Evolutionary conservation across 805 yeast species (phyloP).

Genomic region (Starmerella apicola): DNA sequence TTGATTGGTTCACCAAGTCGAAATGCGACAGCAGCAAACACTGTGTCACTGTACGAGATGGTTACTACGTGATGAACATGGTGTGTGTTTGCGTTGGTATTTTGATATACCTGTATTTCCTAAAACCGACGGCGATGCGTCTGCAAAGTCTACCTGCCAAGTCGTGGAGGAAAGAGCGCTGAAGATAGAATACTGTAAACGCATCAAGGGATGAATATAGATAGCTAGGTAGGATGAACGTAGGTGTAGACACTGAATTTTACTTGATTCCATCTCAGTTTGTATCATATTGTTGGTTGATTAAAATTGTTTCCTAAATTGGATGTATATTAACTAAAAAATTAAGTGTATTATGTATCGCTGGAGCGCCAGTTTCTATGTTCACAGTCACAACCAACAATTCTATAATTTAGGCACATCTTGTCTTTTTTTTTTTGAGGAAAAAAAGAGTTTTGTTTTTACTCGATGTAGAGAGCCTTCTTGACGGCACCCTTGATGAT

Average conservation of each 20-base stretch:
- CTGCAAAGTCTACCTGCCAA: slow-evolving; percentile 61
- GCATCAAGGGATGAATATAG: no score
- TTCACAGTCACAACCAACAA: no score
- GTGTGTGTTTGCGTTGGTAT: slow-evolving; percentile 61
- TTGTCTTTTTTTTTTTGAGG: no score
- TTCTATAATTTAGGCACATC: no score
- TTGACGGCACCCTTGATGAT: slow-evolving; percentile 64
- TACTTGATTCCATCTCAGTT: not conserved
- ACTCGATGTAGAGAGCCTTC: slow-evolving; percentile 31
- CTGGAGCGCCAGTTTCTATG: no score
- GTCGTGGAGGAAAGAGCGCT: slow-evolving; percentile 54
- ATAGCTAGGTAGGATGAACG: no score
- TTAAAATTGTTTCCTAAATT: no score
- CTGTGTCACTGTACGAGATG: slow-evolving; percentile 51
- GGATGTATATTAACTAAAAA: no score
- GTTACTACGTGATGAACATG: slow-evolving; percentile 68
- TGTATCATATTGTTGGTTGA: not conserved
- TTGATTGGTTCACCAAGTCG: slow-evolving; percentile 64
- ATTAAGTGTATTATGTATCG: no score
- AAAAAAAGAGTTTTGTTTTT: no score
- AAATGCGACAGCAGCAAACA: slow-evolving; percentile 33
- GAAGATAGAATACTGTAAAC: no score
- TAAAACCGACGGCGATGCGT: slow-evolving; percentile 45
- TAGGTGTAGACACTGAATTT: no score
- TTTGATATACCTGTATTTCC: slow-evolving; percentile 49